Conservation (phyloP, 116 monocot genomes). For the Trichopus zeylanicus region DNA sequence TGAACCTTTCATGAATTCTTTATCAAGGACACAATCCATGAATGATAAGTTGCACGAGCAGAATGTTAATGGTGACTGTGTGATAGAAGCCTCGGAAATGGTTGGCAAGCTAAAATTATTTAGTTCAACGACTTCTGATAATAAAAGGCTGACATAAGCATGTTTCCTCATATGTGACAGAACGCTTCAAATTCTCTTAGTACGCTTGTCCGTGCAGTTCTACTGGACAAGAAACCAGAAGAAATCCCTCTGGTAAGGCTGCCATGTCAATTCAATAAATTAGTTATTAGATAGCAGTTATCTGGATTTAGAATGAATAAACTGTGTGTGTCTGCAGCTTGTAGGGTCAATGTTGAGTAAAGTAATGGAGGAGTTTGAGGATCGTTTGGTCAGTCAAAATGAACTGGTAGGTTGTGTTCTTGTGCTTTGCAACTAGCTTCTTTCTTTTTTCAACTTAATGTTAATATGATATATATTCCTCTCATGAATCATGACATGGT, state of each 20-base stretch:
- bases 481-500: no score
- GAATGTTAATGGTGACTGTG: slow-evolving; percentile 19
- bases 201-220: slow-evolving; percentile 60
- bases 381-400: slow-evolving; percentile 52
- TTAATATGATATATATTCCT: no score
- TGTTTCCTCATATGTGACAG: slow-evolving; percentile 25
- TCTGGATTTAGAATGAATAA: slow-evolving; percentile 55
- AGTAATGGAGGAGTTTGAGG: slow-evolving; percentile 83
- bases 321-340: slow-evolving; percentile 44
- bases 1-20: slow-evolving; percentile 57
- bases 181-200: slow-evolving; percentile 43
- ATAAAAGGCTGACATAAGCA: no score
- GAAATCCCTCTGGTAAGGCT: slow-evolving; percentile 78
- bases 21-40: slow-evolving; percentile 48
- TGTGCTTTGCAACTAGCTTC: not conserved
- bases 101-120: slow-evolving; percentile 29
- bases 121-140: no score
- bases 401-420: slow-evolving; percentile 40
- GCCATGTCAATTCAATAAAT: not conserved
- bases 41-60: slow-evolving; percentile 35
- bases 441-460: not conserved
- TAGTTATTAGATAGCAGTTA: slow-evolving; percentile 35
- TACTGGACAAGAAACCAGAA: slow-evolving; percentile 74
- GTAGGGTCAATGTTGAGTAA: slow-evolving; percentile 71
- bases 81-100: slow-evolving; percentile 47